These are phyloP conservation scores for Avena atlantica DNA, from an alignment of 176 grass and related monocot genomes.

Conservation along the genomic window DNA sequence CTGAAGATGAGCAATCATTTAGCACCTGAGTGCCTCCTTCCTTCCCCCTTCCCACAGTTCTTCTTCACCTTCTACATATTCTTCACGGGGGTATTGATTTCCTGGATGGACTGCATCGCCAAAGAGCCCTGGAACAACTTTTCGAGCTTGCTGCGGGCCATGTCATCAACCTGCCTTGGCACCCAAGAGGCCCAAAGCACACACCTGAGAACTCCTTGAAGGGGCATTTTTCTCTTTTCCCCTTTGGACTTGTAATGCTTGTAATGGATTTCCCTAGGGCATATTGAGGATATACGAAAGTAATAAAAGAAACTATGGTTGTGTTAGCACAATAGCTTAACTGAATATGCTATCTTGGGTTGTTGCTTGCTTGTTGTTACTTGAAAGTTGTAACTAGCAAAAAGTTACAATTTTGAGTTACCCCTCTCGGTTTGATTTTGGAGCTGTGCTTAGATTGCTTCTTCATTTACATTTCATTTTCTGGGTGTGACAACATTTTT, in stretches of 20 bases:
- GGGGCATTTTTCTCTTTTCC: background rate
- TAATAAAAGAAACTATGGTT: background rate
- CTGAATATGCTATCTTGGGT: slow-evolving; percentile 7
- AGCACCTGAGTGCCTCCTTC: background rate
- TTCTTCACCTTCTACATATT: background rate
- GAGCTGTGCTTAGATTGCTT: background rate
- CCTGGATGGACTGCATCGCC: background rate
- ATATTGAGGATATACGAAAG: background rate
- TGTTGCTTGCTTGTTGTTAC: slow-evolving; percentile 21
- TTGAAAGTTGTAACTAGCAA: slow-evolving; percentile 2
- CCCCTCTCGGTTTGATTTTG: slow-evolving; percentile 18
- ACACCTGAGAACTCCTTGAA: background rate
- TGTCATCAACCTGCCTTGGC: background rate
- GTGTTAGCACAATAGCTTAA: background rate
- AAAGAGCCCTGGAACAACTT: background rate
- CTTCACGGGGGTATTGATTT: background rate
- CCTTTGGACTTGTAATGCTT: background rate
- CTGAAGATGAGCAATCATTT: background rate
- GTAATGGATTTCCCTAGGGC: background rate
- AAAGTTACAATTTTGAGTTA: background rate
- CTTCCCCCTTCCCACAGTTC: background rate
- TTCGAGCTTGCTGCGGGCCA: background rate
- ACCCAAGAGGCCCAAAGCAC: background rate
- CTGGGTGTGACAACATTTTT: background rate
- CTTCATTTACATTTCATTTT: background rate